Evolutionary conservation across 331 rosid genomes (phyloP).

Genomic region (Spiraea crenata): DNA sequence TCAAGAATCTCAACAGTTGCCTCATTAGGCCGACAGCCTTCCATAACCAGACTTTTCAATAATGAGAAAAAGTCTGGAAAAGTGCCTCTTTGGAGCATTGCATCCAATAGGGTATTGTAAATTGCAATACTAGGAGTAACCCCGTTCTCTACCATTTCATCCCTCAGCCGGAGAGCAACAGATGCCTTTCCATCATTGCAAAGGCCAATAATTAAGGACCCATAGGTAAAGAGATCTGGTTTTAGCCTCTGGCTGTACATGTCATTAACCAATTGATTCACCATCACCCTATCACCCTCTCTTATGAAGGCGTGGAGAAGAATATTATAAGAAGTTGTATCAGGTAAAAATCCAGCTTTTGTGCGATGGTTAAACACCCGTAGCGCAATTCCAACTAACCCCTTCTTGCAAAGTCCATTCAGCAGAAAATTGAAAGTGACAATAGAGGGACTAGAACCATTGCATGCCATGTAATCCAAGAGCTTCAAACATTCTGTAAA

Average conservation of each 20-base stretch:
- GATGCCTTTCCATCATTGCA: slow-evolving; percentile 32
- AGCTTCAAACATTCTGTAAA: slow-evolving; percentile 36
- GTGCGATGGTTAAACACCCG: slow-evolving; percentile 21
- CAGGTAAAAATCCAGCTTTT: slow-evolving; percentile 17
- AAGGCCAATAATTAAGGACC: slow-evolving; percentile 27
- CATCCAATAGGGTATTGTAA: slow-evolving; percentile 26
- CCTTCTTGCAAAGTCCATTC: slow-evolving; percentile 36
- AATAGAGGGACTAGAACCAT: slow-evolving; percentile 24
- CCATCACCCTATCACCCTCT: slow-evolving; percentile 13
- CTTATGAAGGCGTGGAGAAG: slow-evolving; percentile 36
- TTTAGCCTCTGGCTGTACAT: slow-evolving; percentile 32
- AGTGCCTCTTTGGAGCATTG: slow-evolving; percentile 22
- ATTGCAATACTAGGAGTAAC: slow-evolving; percentile 31
- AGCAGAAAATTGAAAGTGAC: slow-evolving; percentile 36
- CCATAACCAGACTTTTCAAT: slow-evolving; percentile 28
- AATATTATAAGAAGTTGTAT: slow-evolving; percentile 32
- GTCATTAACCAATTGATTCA: slow-evolving; percentile 22
- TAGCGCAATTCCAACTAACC: slow-evolving; percentile 28
- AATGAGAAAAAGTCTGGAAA: slow-evolving; percentile 21
- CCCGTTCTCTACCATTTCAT: slow-evolving; percentile 30
- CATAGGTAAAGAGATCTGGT: slow-evolving; percentile 30
- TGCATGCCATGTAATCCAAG: slow-evolving; percentile 29
- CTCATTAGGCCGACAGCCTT: slow-evolving; percentile 34
- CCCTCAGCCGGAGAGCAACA: slow-evolving; percentile 30
- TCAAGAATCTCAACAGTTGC: slow-evolving; percentile 22